phyloP scores from a whole-genome alignment of 805 yeast species.

The Kluyveromyces nonfermentans region DNA sequence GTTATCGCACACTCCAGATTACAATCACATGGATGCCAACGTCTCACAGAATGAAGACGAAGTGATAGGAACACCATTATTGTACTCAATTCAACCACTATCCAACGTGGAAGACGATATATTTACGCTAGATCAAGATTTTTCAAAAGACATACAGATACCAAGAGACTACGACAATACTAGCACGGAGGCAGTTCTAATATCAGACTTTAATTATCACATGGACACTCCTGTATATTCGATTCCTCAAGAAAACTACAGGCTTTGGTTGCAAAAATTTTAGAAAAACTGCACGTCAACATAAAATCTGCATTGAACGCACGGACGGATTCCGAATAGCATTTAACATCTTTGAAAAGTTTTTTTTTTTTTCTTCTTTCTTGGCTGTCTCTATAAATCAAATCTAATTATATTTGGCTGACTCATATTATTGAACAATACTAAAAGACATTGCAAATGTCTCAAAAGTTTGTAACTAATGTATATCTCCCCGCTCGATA shows the following conservation, averaged over 20 bases:
- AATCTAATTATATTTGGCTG: neutral
- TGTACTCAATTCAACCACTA: conserved; percentile 2
- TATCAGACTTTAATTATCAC: conserved; percentile 2
- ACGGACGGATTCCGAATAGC: neutral
- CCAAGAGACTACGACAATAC: neutral
- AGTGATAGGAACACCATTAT: conserved; percentile 6
- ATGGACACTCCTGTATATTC: conserved; percentile 13
- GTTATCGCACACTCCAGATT: conserved; percentile 5
- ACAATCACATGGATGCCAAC: conserved; percentile 4
- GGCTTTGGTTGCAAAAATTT: conserved; percentile 19
- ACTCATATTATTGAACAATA: neutral
- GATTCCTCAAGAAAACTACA: conserved; percentile 26
- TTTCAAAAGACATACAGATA: neutral
- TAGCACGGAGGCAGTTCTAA: conserved; percentile 5
- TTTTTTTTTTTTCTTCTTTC: neutral
- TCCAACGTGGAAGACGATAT: conserved; percentile 2
- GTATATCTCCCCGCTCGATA: neutral
- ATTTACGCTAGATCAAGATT: conserved; percentile 1
- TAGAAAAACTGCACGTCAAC: neutral
- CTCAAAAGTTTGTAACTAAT: too few species aligned
- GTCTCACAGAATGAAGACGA: conserved; percentile 6
- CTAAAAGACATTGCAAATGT: too few species aligned
- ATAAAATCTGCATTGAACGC: neutral
- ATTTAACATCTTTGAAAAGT: too few species aligned
- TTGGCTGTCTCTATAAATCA: too few species aligned